Percentiles rank a stretch among this genome's conserved stretches.
Evolutionary conservation across 306 rosid genomes (phyloP).

Genomic region (Myrica gale): DNA sequence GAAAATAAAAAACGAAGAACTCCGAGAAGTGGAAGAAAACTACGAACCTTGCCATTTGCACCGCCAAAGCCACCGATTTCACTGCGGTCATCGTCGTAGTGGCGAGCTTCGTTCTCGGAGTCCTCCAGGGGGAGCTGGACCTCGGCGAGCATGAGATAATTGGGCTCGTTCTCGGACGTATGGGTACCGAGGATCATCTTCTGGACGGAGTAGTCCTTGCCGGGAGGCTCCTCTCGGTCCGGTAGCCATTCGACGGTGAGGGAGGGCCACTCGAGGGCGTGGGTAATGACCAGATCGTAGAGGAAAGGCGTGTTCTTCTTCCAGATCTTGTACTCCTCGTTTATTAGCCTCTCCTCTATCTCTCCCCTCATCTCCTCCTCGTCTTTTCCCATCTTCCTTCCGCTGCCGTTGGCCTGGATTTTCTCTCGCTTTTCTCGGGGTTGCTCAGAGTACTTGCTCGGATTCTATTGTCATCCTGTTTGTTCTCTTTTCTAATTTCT

Average conservation of each 20-base stretch:
- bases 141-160: constrained; percentile 94
- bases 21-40: neutral
- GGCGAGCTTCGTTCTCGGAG: constrained; percentile 91
- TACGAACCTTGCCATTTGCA: constrained; percentile 76
- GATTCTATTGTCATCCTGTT: no score
- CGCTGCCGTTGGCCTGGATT: neutral
- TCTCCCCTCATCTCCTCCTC: constrained; percentile 98
- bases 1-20: neutral
- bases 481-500: neutral
- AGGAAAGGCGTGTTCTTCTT: constrained; percentile 95
- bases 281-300: constrained; percentile 91
- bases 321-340: constrained; percentile 99
- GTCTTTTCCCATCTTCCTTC: constrained; percentile 71
- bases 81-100: constrained; percentile 79
- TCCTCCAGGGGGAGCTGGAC: constrained; percentile 95
- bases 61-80: constrained; percentile 86
- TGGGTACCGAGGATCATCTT: constrained; percentile 93
- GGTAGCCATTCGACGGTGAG: constrained; percentile 98
- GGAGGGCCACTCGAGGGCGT: constrained; percentile 98
- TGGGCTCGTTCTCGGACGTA: constrained; percentile 94
- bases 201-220: constrained; percentile 92
- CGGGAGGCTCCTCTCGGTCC: constrained; percentile 82
- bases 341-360: constrained; percentile 85
- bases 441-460: neutral
- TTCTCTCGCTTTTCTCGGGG: neutral